Evolutionary conservation across 2,329 filamentous ascomycete genomes (phyloP).

Genomic region (Botrytis porri): DNA sequence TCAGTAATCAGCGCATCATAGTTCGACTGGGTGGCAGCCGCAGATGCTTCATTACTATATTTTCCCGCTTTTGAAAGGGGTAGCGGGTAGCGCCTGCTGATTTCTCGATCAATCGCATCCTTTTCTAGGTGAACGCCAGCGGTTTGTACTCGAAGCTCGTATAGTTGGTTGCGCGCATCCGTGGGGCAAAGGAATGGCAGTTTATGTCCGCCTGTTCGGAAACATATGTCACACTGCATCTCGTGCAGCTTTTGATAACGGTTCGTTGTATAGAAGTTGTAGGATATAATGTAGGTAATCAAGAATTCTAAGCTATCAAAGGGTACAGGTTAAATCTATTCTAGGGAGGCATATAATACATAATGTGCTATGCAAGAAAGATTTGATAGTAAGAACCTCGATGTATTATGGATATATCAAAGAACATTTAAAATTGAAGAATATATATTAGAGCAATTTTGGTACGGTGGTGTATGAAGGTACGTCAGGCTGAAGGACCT

Average conservation of each 20-base stretch:
- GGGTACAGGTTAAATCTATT: conserved; percentile 11
- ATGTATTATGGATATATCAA: not conserved
- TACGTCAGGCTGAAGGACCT: conserved; percentile 13
- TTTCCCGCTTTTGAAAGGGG: conserved; percentile 20
- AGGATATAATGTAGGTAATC: conserved; percentile 14
- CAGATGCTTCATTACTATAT: conserved; percentile 7
- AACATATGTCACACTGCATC: conserved; percentile 71
- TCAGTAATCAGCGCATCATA: conserved; percentile 46
- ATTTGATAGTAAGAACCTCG: not conserved
- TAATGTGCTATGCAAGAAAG: not conserved
- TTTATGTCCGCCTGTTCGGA: conserved; percentile 52
- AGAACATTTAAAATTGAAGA: not conserved
- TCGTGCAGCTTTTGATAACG: conserved; percentile 25
- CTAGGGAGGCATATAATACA: conserved; percentile 18
- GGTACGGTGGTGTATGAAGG: not conserved
- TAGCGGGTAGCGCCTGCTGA: conserved; percentile 22
- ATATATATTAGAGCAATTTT: conserved; percentile 5
- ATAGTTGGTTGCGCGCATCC: conserved; percentile 67
- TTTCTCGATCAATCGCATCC: conserved; percentile 44
- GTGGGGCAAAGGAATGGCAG: conserved; percentile 66
- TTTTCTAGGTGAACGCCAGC: conserved; percentile 61
- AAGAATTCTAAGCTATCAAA: conserved; percentile 7
- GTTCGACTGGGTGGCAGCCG: conserved; percentile 18
- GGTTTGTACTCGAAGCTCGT: conserved; percentile 60
- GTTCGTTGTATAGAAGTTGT: conserved; percentile 12